Base-by-base conservation (phyloP, 2,329 filamentous ascomycete species). In the Calcarisporium arbuscula region DNA sequence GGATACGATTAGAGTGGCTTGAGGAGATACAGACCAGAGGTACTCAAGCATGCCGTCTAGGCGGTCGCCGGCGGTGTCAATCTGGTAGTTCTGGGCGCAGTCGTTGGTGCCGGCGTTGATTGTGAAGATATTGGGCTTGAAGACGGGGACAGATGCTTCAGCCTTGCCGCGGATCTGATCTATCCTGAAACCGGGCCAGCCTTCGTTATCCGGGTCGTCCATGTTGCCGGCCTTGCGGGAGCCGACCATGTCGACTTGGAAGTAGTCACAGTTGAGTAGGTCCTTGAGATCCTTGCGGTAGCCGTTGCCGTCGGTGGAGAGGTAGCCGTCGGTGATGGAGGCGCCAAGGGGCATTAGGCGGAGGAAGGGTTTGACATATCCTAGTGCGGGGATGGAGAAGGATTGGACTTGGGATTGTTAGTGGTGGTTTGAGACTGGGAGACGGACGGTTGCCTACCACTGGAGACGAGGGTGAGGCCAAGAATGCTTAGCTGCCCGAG, bases 91-190 rank as follows among this genome's bases (percentile, higher is more conserved):
- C 37, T 62, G 58, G 12, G 47, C 17, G 29, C 60, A 63, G 43
- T 68, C 64, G 40, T 68, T 68, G 30, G 64, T 67, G 32, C 65
- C 65, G 9, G 52, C 56, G 44, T 68, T 66, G 45, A 68, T 45
- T 18, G 60, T 49, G 31, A 67, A 45, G 20, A 67, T 42, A 41
- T 67, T 64, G 8, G 64, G 65, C 35, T 53, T 49, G 19, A 45
- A 49, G 3, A 39, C 16, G 2, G 53, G 51, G 5, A 64, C 53
- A 2, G 56, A 52, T 5, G 14, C 20, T 18, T 41, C 40, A 17
- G 60, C 62, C 38, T 59, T 61, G 19, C 19, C 45, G 28, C 49
- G 39, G 22, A 68, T 57, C 41, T 66, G 41, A 19, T 56, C 57
- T 48, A 71, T 59, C 30, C 60, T 57, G 28, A 53, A 51, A 17